phyloP scores from a whole-genome alignment of 2,329 filamentous ascomycete species.

The Penicillium fuscoglaucum region DNA sequence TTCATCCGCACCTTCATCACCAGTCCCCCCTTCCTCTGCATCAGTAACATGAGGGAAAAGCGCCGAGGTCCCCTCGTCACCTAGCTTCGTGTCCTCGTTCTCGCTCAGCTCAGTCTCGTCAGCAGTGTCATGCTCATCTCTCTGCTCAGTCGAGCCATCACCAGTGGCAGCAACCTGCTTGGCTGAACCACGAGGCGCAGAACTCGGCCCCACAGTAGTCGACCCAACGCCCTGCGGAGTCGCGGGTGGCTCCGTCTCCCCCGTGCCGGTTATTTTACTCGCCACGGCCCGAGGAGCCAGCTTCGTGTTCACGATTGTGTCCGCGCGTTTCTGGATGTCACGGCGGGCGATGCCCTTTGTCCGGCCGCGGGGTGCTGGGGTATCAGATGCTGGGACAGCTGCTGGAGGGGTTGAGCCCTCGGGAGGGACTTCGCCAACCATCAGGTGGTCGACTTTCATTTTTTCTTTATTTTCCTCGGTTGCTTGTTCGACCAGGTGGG shows the following conservation, averaged over 20 bases:
- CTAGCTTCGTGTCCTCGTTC: constrained; percentile 45
- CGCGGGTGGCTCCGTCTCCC: constrained; percentile 26
- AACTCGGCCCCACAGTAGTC: constrained; percentile 47
- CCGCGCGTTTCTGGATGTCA: constrained; percentile 60
- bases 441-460: constrained; percentile 50
- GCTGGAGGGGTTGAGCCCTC: constrained; percentile 34
- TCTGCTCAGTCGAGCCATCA: constrained; percentile 3
- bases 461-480: constrained; percentile 49
- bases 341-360: constrained; percentile 61
- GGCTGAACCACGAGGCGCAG: constrained; percentile 33
- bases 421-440: constrained; percentile 36
- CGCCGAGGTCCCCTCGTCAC: constrained; percentile 26
- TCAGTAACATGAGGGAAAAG: constrained; percentile 21
- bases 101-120: constrained; percentile 71
- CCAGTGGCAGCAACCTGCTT: constrained; percentile 10
- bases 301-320: constrained; percentile 53
- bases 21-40: constrained; percentile 25
- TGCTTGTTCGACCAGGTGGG: constrained; percentile 41
- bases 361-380: constrained; percentile 41
- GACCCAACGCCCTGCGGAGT: constrained; percentile 13
- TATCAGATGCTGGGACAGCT: constrained; percentile 36
- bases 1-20: constrained; percentile 19
- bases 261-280: constrained; percentile 24
- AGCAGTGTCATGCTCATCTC: constrained; percentile 58
- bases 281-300: constrained; percentile 32